Percentiles rank a stretch among this genome's conserved stretches.
Evolutionary conservation across 2,329 filamentous ascomycete species (phyloP).

Genomic region (Microdochium bolleyi): DNA sequence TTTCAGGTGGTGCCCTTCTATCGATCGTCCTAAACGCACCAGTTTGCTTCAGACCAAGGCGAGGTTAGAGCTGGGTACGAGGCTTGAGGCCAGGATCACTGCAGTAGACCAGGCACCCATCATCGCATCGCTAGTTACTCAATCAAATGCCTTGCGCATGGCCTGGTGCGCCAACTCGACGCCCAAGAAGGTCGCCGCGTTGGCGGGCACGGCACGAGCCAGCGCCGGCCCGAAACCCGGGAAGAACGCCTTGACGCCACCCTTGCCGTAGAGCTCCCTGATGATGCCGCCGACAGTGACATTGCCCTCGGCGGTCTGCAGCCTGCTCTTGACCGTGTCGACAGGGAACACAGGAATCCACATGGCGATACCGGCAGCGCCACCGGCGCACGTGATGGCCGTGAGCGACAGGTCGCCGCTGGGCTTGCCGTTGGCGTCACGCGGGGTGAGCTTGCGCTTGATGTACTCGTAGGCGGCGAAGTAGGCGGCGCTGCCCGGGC

Average conservation of each 20-base stretch:
- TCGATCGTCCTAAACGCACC: too few relatives aligned
- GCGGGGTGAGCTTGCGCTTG: conserved; percentile 79
- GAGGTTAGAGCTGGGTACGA: too few relatives aligned
- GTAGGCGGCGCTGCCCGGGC: conserved; percentile 87
- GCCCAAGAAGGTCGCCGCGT: conserved; percentile 88
- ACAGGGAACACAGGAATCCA: conserved; percentile 98
- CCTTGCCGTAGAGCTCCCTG: conserved; percentile 70
- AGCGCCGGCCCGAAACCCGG: conserved; percentile 91
- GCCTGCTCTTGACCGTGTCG: conserved; percentile 88
- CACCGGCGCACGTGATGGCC: conserved; percentile 81
- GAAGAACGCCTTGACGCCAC: conserved; percentile 90
- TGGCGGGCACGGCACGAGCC: conserved; percentile 87
- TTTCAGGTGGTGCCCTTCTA: too few relatives aligned
- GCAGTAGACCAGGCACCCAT: too few relatives aligned
- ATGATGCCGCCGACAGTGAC: conserved; percentile 76
- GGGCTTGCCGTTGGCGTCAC: conserved; percentile 65
- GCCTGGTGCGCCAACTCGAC: conserved; percentile 78
- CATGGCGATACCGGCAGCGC: conserved; percentile 91
- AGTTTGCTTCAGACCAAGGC: too few relatives aligned
- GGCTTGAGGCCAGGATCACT: too few relatives aligned
- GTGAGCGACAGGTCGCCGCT: conserved; percentile 71
- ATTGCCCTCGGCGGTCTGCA: conserved; percentile 86
- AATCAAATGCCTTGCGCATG: conserved; percentile 68
- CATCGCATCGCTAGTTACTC: too few relatives aligned
- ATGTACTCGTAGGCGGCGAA: conserved; percentile 97